These are phyloP conservation scores for Dothiorella sarmentorum DNA, from an alignment of 2,329 filamentous ascomycete species.

Conservation along the genomic window DNA sequence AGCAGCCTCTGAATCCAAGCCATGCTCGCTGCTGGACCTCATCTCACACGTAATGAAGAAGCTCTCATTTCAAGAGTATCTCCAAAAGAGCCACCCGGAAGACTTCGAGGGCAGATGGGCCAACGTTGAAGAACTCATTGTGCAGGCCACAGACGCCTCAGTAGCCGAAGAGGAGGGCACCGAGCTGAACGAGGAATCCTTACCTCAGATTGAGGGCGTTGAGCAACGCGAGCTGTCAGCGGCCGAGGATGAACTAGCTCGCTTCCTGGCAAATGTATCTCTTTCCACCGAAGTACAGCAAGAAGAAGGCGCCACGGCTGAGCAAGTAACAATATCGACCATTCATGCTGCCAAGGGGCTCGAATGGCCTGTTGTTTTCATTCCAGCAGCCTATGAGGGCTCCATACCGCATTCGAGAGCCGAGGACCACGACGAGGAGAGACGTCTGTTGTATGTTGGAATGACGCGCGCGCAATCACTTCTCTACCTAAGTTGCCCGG, in stretches of 20 bases:
- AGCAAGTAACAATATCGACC: conserved; percentile 82
- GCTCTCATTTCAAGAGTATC: conserved; percentile 69
- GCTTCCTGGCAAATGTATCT: conserved; percentile 85
- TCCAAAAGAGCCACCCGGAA: conserved; percentile 68
- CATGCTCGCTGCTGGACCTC: conserved; percentile 43
- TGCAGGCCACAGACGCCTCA: conserved; percentile 69
- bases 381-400: conserved; percentile 84
- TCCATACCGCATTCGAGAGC: conserved; percentile 85
- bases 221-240: conserved; percentile 53
- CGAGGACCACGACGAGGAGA: conserved; percentile 83
- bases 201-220: conserved; percentile 67
- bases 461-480: conserved; percentile 91
- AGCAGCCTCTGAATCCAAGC: conserved; percentile 37
- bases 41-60: conserved; percentile 60
- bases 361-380: conserved; percentile 94
- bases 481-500: conserved; percentile 78
- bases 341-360: conserved; percentile 95
- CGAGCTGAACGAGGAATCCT: conserved; percentile 45
- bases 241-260: conserved; percentile 64
- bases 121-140: conserved; percentile 85
- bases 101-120: conserved; percentile 78
- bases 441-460: conserved; percentile 85
- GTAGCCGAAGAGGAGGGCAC: conserved; percentile 42
- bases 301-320: conserved; percentile 54
- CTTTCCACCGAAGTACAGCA: conserved; percentile 76